Conservation (phyloP, 441 rosid genomes). For the Pelargonium cotyledonis region DNA sequence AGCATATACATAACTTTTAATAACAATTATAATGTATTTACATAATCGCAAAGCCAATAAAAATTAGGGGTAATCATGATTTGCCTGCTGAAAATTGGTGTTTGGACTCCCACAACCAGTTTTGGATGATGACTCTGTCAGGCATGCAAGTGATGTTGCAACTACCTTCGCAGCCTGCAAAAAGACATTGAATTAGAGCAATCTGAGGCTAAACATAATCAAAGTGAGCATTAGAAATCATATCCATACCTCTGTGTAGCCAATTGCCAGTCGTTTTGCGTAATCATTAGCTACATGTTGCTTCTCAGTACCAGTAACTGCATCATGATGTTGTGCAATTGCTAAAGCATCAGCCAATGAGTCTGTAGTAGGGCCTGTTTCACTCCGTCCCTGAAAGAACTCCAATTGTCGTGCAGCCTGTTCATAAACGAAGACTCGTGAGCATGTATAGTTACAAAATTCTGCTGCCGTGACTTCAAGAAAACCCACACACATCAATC, state of each 20-base stretch:
- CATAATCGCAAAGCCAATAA: neutral
- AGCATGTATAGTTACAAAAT: slow-evolving; percentile 16
- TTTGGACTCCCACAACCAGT: slow-evolving; percentile 32
- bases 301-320: slow-evolving; percentile 87
- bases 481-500: slow-evolving; percentile 9
- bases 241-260: slow-evolving; percentile 62
- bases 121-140: slow-evolving; percentile 42
- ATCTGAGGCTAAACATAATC: slow-evolving; percentile 14
- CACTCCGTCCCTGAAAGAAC: slow-evolving; percentile 70
- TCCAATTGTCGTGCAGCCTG: slow-evolving; percentile 97
- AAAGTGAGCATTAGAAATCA: slow-evolving; percentile 19
- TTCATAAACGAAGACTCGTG: slow-evolving; percentile 17
- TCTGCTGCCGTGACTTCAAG: slow-evolving; percentile 8
- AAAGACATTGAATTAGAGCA: slow-evolving; percentile 8
- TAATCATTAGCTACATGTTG: slow-evolving; percentile 98
- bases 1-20: neutral
- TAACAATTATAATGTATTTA: neutral
- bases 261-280: slow-evolving; percentile 82
- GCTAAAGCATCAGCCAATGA: slow-evolving; percentile 90
- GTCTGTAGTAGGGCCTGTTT: slow-evolving; percentile 66
- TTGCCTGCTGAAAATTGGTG: slow-evolving; percentile 70
- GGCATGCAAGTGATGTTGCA: slow-evolving; percentile 70
- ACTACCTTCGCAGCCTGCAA: slow-evolving; percentile 87
- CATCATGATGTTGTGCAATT: slow-evolving; percentile 97
- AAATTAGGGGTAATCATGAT: slow-evolving; percentile 14